Conservation (phyloP, 1,284 basidiomycete species). For the Cryptococcus jaspeensis region DNA sequence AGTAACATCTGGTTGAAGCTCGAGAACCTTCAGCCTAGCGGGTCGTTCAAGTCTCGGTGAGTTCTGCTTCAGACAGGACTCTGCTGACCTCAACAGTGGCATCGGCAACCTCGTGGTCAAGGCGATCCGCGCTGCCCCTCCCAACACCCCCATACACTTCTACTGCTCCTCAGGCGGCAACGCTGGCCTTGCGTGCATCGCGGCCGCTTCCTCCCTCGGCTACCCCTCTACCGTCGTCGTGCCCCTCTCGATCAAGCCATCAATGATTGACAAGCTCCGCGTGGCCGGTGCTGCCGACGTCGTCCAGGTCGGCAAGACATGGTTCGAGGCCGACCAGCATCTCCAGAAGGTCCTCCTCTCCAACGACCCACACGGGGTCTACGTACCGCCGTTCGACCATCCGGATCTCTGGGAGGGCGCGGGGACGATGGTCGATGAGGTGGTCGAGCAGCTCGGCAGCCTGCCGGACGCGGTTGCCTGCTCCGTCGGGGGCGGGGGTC, state of each 20-base stretch:
- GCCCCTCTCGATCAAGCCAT: constrained; percentile 17
- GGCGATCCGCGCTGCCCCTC: constrained; percentile 3
- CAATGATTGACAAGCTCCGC: constrained; percentile 23
- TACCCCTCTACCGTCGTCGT: constrained; percentile 25
- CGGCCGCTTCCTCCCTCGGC: constrained; percentile 19
- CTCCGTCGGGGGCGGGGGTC: constrained; percentile 27
- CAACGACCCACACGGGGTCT: constrained; percentile 15
- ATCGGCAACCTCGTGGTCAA: constrained; percentile 23
- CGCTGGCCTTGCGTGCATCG: constrained; percentile 27
- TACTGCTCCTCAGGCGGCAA: constrained; percentile 30
- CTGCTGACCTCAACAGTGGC: constrained; percentile 11
- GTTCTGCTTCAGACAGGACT: background rate
- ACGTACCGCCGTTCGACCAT: constrained; percentile 29
- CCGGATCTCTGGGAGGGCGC: constrained; percentile 22
- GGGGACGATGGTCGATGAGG: constrained; percentile 18
- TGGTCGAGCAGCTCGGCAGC: constrained; percentile 15
- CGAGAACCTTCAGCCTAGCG: constrained; percentile 27
- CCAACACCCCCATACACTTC: constrained; percentile 20
- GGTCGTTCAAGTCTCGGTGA: constrained; percentile 32
- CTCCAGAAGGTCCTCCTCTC: constrained; percentile 14
- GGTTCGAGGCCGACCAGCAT: constrained; percentile 22
- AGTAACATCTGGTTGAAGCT: constrained; percentile 28
- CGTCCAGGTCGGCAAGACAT: constrained; percentile 19
- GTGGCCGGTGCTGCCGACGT: constrained; percentile 23
- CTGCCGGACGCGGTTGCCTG: constrained; percentile 21